A percentile compares a stretch with the other conserved stretches of the same genome.
Evolutionary conservation across 2,329 filamentous ascomycete genomes (phyloP).

Genomic region (Cladophialophora psammophila): DNA sequence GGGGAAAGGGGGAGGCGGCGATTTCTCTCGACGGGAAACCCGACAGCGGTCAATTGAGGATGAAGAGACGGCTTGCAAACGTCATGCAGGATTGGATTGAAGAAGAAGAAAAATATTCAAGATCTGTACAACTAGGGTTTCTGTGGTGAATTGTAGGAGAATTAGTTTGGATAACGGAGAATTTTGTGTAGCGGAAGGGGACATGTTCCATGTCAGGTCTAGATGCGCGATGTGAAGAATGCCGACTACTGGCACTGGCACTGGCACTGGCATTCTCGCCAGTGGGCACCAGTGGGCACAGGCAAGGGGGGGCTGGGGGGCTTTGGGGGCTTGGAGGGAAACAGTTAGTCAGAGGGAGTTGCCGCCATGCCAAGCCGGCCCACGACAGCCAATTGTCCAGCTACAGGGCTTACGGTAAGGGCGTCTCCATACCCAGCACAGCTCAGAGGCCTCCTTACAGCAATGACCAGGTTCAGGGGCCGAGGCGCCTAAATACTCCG

Average conservation of each 20-base stretch:
- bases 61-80: conserved; percentile 3
- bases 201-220: conserved; percentile 15
- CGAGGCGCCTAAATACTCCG: background rate
- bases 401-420: background rate
- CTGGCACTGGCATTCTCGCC: background rate
- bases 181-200: conserved; percentile 5
- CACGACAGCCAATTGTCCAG: conserved; percentile 13
- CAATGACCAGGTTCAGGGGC: conserved; percentile 5
- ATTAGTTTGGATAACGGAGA: background rate
- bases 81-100: conserved; percentile 8
- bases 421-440: too few relatives aligned
- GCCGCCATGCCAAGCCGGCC: conserved; percentile 29
- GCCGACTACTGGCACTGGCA: background rate
- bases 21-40: background rate
- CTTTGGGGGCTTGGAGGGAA: background rate
- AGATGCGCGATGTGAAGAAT: conserved; percentile 15
- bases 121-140: conserved; percentile 17
- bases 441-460: background rate
- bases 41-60: conserved; percentile 6
- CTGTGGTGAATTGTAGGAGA: background rate
- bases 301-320: background rate
- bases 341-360: conserved; percentile 2
- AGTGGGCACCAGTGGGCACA: background rate
- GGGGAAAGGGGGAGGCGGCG: conserved; percentile 25
- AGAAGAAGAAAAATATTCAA: conserved; percentile 5